Percentiles rank a stretch among this genome's conserved stretches.
Evolutionary conservation across 768 basidiomycete species (phyloP).

Genomic region (Termitomyces sp.): DNA sequence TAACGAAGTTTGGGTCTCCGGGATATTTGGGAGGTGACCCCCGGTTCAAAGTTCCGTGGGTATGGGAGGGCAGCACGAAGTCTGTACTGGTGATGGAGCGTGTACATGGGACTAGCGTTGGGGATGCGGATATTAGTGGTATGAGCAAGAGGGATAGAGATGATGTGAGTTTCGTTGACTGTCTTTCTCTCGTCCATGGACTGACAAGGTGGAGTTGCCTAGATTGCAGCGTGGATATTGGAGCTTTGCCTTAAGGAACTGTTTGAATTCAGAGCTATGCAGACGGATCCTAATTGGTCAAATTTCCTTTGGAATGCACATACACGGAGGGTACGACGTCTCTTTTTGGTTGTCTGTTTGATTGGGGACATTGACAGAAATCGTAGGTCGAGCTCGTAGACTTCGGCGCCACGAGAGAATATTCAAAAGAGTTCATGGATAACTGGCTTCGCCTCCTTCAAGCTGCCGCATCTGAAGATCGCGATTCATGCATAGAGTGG

Average conservation of each 20-base stretch:
- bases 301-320: constrained; percentile 88
- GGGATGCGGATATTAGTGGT: constrained; percentile 52
- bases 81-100: constrained; percentile 89
- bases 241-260: constrained; percentile 88
- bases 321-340: constrained; percentile 51
- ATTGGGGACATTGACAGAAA: neutral
- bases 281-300: constrained; percentile 98
- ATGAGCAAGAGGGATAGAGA: constrained; percentile 67
- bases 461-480: constrained; percentile 71
- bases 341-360: neutral
- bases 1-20: constrained; percentile 55
- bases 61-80: constrained; percentile 78
- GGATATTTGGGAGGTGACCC: constrained; percentile 53
- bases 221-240: constrained; percentile 85
- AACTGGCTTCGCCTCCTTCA: constrained; percentile 82
- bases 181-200: neutral
- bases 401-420: constrained; percentile 92
- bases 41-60: constrained; percentile 83
- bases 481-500: constrained; percentile 63
- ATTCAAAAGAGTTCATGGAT: constrained; percentile 84
- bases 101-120: constrained; percentile 80
- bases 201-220: neutral
- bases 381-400: constrained; percentile 83
- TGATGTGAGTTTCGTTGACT: constrained; percentile 47
- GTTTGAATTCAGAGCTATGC: constrained; percentile 91